Conservation (phyloP, 345 rosid genomes). For the Lepidium africanum region DNA sequence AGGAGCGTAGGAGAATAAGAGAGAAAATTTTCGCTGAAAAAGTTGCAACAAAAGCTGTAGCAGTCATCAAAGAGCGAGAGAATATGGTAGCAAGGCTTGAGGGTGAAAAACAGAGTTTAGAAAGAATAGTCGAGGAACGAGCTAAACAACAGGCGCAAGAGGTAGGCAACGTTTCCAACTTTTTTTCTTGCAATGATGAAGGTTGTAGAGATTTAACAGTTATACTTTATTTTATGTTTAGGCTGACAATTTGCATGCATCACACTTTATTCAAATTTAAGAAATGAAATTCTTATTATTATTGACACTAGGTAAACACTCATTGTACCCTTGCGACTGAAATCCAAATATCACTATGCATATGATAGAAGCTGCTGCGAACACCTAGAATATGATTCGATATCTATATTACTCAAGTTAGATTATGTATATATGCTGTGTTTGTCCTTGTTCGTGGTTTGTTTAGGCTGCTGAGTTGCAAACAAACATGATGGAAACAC, state of each 20-base stretch:
- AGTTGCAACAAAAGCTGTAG: slow-evolving; percentile 71
- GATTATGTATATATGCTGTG: background rate
- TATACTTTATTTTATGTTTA: background rate
- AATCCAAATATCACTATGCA: background rate
- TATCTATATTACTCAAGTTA: background rate
- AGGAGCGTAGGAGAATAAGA: slow-evolving; percentile 60
- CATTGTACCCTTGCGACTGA: background rate
- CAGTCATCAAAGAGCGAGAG: slow-evolving; percentile 73
- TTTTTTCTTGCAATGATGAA: background rate
- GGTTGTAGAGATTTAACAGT: background rate
- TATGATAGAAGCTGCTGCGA: slow-evolving; percentile 6
- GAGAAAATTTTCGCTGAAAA: slow-evolving; percentile 69
- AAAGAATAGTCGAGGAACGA: slow-evolving; percentile 86
- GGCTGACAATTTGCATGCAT: background rate
- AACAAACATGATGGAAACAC: slow-evolving; percentile 82
- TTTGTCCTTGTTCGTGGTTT: slow-evolving; percentile 21
- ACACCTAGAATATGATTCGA: background rate
- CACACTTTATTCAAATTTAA: background rate
- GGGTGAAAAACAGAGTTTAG: slow-evolving; percentile 92
- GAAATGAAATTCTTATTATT: slow-evolving; percentile 3
- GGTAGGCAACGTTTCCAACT: slow-evolving; percentile 35
- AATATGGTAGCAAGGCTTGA: slow-evolving; percentile 81
- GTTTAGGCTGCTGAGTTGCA: slow-evolving; percentile 86
- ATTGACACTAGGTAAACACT: slow-evolving; percentile 1
- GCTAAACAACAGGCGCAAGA: slow-evolving; percentile 92